Evolutionary conservation across 176 grass and related monocot species (phyloP), one percentile per base, ranked within the genome.

Genomic region (Oryza glaberrima): DNA sequence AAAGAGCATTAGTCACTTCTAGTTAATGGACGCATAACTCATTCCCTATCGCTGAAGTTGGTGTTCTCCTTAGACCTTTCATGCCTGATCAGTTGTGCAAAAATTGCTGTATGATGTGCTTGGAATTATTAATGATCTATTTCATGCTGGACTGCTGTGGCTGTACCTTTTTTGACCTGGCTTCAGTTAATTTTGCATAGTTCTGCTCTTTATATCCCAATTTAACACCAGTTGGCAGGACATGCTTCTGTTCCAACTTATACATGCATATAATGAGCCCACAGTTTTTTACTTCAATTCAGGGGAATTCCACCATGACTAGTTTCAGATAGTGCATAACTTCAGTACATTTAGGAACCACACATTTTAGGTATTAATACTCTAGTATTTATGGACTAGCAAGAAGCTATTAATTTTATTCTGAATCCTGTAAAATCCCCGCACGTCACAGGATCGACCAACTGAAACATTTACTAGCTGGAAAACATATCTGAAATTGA

Each of bases 271-370:
- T 40, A 26, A 48, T 81, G 70, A 36, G 7, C 30, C 9, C 15
- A 12, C 80, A 15, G 65, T 72, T 85, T 72, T 85, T 17, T 81
- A 82, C 15, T 80, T 70, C 9, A 58, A 4, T 70, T 65, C 19
- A 3, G 20, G 75, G 7, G 14, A 83, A 66, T 83, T 78, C 41
- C 15, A 32, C 43, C 17, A 44, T 63, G 41, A 52, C 64, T 34
- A 65, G 16, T 70, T 76, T 65, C 66, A 64, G 40, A 65, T 58
- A 76, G 40, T 67, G 17, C 86, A 64, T 88, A 41, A 73, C 75
- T 60, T 25, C 20, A 89, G 6, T 85, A 32, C 32, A 84, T 80
- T 58, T 69, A 71, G 41, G 34, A 85, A 41, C 20, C 15, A 65
- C 66, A 12, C 52, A 36, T 11, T 75, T 75, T 45, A 58, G 7